These are phyloP conservation scores for Thermochaetoides thermophila DNA, from an alignment of 495 filamentous ascomycete genomes.

Conservation along the genomic window DNA sequence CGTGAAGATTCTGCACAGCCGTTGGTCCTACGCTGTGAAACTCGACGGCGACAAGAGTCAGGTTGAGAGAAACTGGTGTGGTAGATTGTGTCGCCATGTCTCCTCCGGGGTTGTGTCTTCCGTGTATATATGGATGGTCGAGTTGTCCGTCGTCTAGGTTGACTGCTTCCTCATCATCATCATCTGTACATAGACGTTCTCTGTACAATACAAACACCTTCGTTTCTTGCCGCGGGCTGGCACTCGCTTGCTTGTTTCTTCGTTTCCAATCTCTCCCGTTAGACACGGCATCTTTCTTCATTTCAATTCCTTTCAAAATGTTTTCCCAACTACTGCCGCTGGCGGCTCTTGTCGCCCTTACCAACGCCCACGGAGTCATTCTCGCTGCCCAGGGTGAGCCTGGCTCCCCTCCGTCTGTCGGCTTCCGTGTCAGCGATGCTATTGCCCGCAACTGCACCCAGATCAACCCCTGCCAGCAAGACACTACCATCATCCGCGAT, in stretches of 20 bases:
- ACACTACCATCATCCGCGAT: conserved; percentile 38
- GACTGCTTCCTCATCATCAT: not conserved
- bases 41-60: not conserved
- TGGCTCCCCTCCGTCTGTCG: conserved; percentile 26
- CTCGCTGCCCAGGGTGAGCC: conserved; percentile 24
- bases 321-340: conserved; percentile 11
- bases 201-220: not conserved
- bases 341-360: conserved; percentile 22
- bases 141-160: not conserved
- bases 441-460: conserved; percentile 34
- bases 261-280: not conserved
- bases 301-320: not conserved
- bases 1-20: not conserved
- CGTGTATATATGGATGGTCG: not conserved
- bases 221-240: not conserved
- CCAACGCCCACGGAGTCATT: conserved; percentile 29
- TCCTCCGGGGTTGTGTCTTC: not conserved
- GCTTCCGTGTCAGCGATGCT: conserved; percentile 27
- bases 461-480: conserved; percentile 38
- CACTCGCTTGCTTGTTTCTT: not conserved
- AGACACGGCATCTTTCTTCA: too few species aligned
- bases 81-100: too few species aligned
- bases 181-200: not conserved
- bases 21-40: not conserved
- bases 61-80: not conserved